Evolutionary conservation across 2,329 filamentous ascomycete species (phyloP).

Genomic region (Lachnum nothofagi): DNA sequence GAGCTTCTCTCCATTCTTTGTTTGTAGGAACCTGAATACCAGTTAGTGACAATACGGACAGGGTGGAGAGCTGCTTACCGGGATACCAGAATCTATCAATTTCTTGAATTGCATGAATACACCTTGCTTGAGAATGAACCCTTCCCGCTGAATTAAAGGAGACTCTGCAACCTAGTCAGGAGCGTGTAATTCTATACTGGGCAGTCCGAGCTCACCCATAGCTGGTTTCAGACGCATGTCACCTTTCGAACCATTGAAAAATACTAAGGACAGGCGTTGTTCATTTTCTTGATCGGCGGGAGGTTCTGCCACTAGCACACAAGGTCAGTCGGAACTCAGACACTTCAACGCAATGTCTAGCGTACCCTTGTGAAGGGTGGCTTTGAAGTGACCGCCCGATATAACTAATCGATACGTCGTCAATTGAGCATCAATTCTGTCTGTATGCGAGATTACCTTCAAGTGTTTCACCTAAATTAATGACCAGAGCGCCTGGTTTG

Average conservation of each 20-base stretch:
- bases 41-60: not conserved
- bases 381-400: conserved; percentile 44
- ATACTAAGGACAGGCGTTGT: conserved; percentile 39
- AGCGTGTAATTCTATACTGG: too few species aligned
- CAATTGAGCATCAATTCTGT: not conserved
- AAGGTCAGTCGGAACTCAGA: not conserved
- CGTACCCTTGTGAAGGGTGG: conserved; percentile 37
- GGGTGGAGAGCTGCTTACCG: conserved; percentile 14
- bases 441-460: conserved; percentile 10
- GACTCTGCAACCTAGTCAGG: conserved; percentile 26
- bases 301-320: conserved; percentile 35
- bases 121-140: conserved; percentile 41
- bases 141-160: conserved; percentile 38
- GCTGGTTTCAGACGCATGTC: conserved; percentile 41
- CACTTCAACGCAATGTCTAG: not conserved
- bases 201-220: conserved; percentile 5
- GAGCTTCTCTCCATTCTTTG: conserved; percentile 41
- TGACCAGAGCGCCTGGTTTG: conserved; percentile 41
- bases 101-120: conserved; percentile 44
- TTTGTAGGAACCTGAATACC: conserved; percentile 1
- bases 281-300: conserved; percentile 38
- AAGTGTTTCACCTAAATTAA: conserved; percentile 43
- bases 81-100: conserved; percentile 36
- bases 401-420: conserved; percentile 33
- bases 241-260: conserved; percentile 44